Base-by-base conservation (phyloP, 129 eudicot genomes). In the Tagetes patula region DNA sequence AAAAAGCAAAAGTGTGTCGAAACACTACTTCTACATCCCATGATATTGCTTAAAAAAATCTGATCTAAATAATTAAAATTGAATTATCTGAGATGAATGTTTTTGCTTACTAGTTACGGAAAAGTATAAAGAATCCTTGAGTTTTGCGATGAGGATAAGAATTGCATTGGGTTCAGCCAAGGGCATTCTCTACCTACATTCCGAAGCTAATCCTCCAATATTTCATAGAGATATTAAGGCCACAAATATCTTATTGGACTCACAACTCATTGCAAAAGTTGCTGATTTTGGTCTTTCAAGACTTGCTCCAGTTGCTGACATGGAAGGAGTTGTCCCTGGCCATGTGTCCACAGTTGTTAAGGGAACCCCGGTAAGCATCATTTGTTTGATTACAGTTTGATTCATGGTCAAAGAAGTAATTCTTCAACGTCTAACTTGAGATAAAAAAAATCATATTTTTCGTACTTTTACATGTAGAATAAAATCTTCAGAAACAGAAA, bases 151-250 rank as follows among this genome's bases (percentile, higher is more conserved):
- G 82, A 85, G 98, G 66, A 66, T 82, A 50, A 75, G 80, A 68
- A 48, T 87, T 45, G 98, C 98, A n/a, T 55, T 92, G 76, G 96
- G 77, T 68, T 82, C 98, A 2, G 84, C 98, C 42, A 89, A 82
- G 85, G 98, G 98, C 13, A 89, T 92, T 54, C 88, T 89, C 30
- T 92, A 92, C 82, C 86, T 89, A 14, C 98, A 92, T 63, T 68
- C 94, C 0, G 98, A 92, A 80, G 98, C 96, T 66, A 80, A 92
- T 81, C 98, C 98, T 40, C 98, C 98, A 12, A 89, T 92, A 89
- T 87, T 92, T 53, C 98, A 89, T 73, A 85, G 96, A 49, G 96
- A 92, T 87, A 92, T 92, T 49, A 89, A 92, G 80, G 86, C 98
- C 65, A 92, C 81, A 71, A 92, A 92, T 70, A 92, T 92, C 70